phyloP scores from a whole-genome alignment of 768 basidiomycete genomes.

The Clitopilus hobsonii region DNA sequence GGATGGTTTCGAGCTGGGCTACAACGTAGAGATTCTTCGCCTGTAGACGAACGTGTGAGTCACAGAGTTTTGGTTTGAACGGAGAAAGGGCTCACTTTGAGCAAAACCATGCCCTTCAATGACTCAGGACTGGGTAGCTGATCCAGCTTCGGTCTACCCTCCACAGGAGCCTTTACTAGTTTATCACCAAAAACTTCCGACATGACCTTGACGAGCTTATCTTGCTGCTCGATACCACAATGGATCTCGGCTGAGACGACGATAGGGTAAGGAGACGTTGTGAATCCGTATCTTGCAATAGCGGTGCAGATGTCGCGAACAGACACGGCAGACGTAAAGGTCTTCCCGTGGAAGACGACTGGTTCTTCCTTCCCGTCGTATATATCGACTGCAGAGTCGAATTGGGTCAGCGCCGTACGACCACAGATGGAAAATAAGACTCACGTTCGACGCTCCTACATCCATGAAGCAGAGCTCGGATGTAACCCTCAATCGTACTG shows the following conservation, averaged over 20 bases:
- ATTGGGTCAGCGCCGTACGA: slow-evolving; percentile 3
- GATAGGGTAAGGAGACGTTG: slow-evolving; percentile 86
- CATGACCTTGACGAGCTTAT: slow-evolving; percentile 74
- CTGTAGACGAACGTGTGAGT: slow-evolving; percentile 24
- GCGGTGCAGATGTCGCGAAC: slow-evolving; percentile 79
- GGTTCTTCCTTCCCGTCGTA: slow-evolving; percentile 87
- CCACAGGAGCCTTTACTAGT: slow-evolving; percentile 32
- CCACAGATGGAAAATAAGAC: slow-evolving; percentile 20
- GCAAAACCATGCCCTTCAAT: slow-evolving; percentile 69
- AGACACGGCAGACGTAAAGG: slow-evolving; percentile 79
- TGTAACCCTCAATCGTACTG: slow-evolving; percentile 90
- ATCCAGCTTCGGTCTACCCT: slow-evolving; percentile 42
- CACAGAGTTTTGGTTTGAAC: not conserved
- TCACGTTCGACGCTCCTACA: slow-evolving; percentile 92
- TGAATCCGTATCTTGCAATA: slow-evolving; percentile 86
- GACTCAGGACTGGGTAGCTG: slow-evolving; percentile 81
- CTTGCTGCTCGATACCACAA: slow-evolving; percentile 76
- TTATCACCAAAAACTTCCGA: slow-evolving; percentile 39
- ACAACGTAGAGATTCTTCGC: slow-evolving; percentile 68
- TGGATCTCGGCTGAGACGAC: slow-evolving; percentile 94
- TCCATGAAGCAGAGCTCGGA: slow-evolving; percentile 81
- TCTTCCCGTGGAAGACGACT: slow-evolving; percentile 84
- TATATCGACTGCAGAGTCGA: slow-evolving; percentile 73
- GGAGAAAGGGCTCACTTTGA: slow-evolving; percentile 55
- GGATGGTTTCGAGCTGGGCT: slow-evolving; percentile 56